Percentiles rank a stretch among this genome's conserved stretches.
These are phyloP conservation scores for Penicillium concentricum DNA, from an alignment of 2,329 filamentous ascomycete genomes.

Conservation along the genomic window DNA sequence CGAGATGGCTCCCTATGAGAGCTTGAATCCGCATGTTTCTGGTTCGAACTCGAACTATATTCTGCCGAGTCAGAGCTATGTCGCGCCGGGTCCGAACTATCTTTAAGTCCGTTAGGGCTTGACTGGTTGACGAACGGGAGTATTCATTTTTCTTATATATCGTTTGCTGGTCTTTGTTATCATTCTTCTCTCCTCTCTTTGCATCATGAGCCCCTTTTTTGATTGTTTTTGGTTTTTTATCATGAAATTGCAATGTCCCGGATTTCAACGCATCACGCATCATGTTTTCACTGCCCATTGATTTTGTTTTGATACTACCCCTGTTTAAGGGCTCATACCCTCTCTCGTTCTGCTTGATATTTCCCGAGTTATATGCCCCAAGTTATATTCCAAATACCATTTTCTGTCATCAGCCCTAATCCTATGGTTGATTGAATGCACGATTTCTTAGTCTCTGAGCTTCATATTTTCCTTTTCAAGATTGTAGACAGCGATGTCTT, in stretches of 20 bases:
- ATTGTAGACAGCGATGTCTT: slow-evolving; percentile 4
- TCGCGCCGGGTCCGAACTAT: slow-evolving; percentile 2
- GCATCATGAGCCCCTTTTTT: slow-evolving; percentile 1
- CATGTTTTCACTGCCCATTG: not conserved
- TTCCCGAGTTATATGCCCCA: not conserved
- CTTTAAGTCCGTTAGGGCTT: not conserved
- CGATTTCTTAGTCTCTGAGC: not conserved
- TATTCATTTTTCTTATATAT: not conserved
- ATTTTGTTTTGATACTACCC: not conserved
- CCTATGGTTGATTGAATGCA: not conserved
- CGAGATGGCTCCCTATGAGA: slow-evolving; percentile 28
- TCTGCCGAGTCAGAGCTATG: slow-evolving; percentile 16
- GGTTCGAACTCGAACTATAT: slow-evolving; percentile 14
- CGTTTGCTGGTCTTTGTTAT: not conserved
- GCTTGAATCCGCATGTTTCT: slow-evolving; percentile 20
- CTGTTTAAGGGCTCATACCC: slow-evolving; percentile 12
- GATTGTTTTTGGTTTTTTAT: slow-evolving; percentile 1
- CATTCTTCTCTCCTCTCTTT: not conserved
- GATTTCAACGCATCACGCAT: slow-evolving; percentile 4
- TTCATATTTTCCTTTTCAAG: slow-evolving; percentile 1
- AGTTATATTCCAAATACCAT: slow-evolving; percentile 3
- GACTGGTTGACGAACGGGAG: not conserved
- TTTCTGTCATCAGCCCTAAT: not conserved
- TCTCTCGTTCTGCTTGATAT: slow-evolving; percentile 6
- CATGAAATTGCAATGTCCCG: slow-evolving; percentile 9